Conservation (phyloP, 129 eudicot genomes). For the Lactuca saligna region DNA sequence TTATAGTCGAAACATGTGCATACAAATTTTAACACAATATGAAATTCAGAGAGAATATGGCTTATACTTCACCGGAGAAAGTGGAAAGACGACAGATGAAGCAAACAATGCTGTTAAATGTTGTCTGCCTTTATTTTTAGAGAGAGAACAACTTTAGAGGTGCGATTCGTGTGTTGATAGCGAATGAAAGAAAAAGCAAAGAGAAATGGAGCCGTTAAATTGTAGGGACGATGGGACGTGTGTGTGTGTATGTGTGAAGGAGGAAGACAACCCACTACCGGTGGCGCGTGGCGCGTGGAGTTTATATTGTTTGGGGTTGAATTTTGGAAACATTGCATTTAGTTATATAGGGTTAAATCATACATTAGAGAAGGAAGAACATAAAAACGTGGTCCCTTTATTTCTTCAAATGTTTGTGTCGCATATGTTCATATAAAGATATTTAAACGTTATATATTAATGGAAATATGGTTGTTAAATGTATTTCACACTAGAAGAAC, state of each 20-base stretch:
- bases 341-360: neutral
- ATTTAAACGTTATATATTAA: too few relatives aligned
- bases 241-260: neutral
- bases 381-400: too few relatives aligned
- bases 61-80: constrained; percentile 10
- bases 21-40: neutral
- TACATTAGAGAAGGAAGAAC: neutral
- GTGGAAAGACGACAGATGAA: constrained; percentile 2
- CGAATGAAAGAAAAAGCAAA: neutral
- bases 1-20: neutral
- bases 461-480: too few relatives aligned
- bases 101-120: constrained; percentile 1
- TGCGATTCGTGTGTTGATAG: neutral
- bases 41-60: neutral
- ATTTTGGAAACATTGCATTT: neutral
- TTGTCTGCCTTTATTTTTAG: constrained; percentile 1
- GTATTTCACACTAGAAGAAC: too few relatives aligned
- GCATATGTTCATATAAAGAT: too few relatives aligned
- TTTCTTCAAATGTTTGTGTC: too few relatives aligned
- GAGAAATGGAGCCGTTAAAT: constrained; percentile 13
- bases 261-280: neutral
- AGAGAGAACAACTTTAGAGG: constrained; percentile 6
- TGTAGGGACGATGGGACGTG: constrained; percentile 1
- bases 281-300: constrained; percentile 14
- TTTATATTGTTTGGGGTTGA: neutral